Evolutionary conservation across 805 yeast genomes (phyloP).

Genomic region (Nadsonia fulvescens): DNA sequence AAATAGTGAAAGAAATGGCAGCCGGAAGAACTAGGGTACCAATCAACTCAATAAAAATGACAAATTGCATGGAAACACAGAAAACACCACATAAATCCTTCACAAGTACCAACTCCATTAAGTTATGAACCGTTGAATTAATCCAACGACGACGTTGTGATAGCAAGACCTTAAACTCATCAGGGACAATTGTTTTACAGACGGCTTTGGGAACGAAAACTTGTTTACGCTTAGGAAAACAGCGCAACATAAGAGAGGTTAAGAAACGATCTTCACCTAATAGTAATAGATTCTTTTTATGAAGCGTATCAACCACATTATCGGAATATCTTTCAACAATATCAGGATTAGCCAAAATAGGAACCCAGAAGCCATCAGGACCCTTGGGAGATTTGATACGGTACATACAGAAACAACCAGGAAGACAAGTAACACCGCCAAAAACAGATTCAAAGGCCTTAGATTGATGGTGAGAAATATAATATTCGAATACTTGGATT

Average conservation of each 20-base stretch:
- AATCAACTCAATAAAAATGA: slow-evolving; percentile 62
- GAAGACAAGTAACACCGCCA: slow-evolving; percentile 89
- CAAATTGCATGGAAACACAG: slow-evolving; percentile 90
- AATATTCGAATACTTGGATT: slow-evolving; percentile 88
- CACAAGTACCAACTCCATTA: slow-evolving; percentile 73
- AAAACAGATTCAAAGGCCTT: slow-evolving; percentile 88
- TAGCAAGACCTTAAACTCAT: slow-evolving; percentile 53
- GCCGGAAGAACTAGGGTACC: slow-evolving; percentile 85
- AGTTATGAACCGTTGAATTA: slow-evolving; percentile 84
- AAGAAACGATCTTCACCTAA: slow-evolving; percentile 85
- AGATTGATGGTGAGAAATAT: slow-evolving; percentile 84
- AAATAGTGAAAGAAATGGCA: slow-evolving; percentile 67
- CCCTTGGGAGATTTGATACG: slow-evolving; percentile 85
- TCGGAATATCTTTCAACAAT: slow-evolving; percentile 84
- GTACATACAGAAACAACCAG: slow-evolving; percentile 91
- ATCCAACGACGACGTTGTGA: slow-evolving; percentile 97
- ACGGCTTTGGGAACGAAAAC: slow-evolving; percentile 81
- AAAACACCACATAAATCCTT: slow-evolving; percentile 87
- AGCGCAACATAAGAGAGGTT: slow-evolving; percentile 69
- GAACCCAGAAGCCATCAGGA: slow-evolving; percentile 69
- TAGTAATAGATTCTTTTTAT: slow-evolving; percentile 66
- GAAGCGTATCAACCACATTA: slow-evolving; percentile 68
- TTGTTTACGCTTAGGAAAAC: slow-evolving; percentile 81
- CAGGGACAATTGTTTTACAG: slow-evolving; percentile 82
- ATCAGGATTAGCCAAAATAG: slow-evolving; percentile 83